These are phyloP conservation scores for Smittium mucronatum DNA, from an alignment of 371 early-diverging fungal species.

Conservation along the genomic window DNA sequence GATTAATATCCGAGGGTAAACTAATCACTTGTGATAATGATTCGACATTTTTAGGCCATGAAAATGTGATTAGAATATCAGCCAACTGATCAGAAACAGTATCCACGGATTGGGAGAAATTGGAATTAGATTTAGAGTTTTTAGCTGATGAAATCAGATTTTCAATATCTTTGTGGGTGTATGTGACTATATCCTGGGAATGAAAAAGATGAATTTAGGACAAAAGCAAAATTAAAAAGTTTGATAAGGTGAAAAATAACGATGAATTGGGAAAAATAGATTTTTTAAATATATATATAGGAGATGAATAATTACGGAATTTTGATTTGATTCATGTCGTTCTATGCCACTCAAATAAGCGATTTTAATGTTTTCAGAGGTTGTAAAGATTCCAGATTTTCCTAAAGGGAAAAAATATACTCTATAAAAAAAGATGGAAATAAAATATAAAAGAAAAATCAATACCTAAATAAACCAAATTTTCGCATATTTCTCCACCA, in stretches of 20 bases:
- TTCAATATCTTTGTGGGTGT: constrained; percentile 27
- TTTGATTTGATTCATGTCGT: background rate
- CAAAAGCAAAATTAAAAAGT: background rate
- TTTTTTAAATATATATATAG: background rate
- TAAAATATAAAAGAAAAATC: constrained; percentile 9
- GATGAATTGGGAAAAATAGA: no score
- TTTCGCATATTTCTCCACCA: constrained; percentile 62
- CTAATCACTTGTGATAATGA: background rate
- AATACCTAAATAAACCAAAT: constrained; percentile 57
- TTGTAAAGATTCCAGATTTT: constrained; percentile 49
- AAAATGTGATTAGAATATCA: constrained; percentile 55
- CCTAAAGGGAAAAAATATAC: constrained; percentile 51
- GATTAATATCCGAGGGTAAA: background rate
- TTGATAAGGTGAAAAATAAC: no score
- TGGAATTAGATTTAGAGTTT: background rate
- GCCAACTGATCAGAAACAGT: constrained; percentile 40
- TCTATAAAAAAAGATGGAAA: background rate
- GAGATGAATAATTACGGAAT: background rate
- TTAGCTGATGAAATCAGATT: constrained; percentile 17
- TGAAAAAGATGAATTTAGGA: background rate
- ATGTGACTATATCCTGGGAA: constrained; percentile 11
- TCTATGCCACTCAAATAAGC: constrained; percentile 54
- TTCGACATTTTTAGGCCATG: constrained; percentile 3
- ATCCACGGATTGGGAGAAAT: background rate
- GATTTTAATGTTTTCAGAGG: constrained; percentile 54